phyloP scores from a whole-genome alignment of 169 alveolate genomes.

The Cyclospora cayetanensis region DNA sequence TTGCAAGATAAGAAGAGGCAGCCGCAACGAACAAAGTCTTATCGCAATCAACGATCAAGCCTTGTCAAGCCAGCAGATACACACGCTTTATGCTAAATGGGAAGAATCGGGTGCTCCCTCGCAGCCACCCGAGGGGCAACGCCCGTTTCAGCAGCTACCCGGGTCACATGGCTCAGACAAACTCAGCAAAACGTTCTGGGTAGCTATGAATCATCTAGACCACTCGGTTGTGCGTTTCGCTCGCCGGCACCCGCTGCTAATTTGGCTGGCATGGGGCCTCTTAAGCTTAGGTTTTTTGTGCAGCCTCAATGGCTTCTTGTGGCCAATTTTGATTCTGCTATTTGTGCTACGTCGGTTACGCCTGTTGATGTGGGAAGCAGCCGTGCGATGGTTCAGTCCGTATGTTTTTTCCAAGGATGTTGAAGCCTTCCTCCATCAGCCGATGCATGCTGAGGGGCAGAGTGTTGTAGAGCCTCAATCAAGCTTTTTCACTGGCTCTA shows the following conservation, averaged over 20 bases:
- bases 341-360: constrained; percentile 17
- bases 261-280: constrained; percentile 27
- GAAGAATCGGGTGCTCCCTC: no score
- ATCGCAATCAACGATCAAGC: no score
- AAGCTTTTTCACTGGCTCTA: background rate
- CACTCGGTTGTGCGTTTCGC: background rate
- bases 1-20: no score
- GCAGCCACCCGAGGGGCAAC: no score
- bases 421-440: background rate
- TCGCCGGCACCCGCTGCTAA: background rate
- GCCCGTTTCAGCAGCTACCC: no score
- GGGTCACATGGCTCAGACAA: background rate
- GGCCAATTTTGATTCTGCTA: background rate
- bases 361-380: background rate
- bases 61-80: no score
- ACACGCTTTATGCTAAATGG: no score
- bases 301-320: constrained; percentile 11
- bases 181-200: background rate
- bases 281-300: constrained; percentile 3
- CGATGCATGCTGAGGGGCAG: background rate
- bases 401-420: constrained; percentile 20
- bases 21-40: no score
- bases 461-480: no score
- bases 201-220: background rate
- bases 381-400: background rate